Percentiles rank a stretch among this genome's conserved stretches.
These are phyloP conservation scores for Coemansia asiatica DNA, from an alignment of 192 early-diverging fungal genomes.

Conservation along the genomic window DNA sequence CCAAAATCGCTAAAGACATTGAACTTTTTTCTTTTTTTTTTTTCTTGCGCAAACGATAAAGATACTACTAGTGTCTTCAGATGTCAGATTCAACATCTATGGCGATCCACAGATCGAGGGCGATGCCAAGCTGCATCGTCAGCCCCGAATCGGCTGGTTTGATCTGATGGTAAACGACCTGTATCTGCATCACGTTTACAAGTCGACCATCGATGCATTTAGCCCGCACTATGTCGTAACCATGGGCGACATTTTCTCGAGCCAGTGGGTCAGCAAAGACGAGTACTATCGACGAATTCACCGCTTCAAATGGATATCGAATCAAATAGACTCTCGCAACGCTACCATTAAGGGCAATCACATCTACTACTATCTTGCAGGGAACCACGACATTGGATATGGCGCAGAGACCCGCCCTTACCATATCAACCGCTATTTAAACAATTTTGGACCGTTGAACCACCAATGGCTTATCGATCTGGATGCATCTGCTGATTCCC, in stretches of 20 bases:
- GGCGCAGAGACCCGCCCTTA: slow-evolving; percentile 57
- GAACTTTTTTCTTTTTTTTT: not conserved
- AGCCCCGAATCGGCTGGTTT: slow-evolving; percentile 55
- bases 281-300: slow-evolving; percentile 60
- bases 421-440: slow-evolving; percentile 56
- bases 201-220: slow-evolving; percentile 51
- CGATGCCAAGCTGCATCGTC: slow-evolving; percentile 59
- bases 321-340: slow-evolving; percentile 31
- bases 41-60: not conserved
- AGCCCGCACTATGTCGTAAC: slow-evolving; percentile 58
- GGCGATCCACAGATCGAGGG: slow-evolving; percentile 73
- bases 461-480: slow-evolving; percentile 25
- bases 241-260: slow-evolving; percentile 68
- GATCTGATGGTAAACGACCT: slow-evolving; percentile 63
- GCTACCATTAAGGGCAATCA: slow-evolving; percentile 10
- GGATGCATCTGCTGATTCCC: no score
- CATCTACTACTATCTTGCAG: slow-evolving; percentile 56
- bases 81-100: slow-evolving; percentile 59
- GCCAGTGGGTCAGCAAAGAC: slow-evolving; percentile 59
- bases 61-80: slow-evolving; percentile 20
- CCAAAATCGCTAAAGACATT: no score
- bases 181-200: slow-evolving; percentile 60
- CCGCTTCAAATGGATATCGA: slow-evolving; percentile 61
- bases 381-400: slow-evolving; percentile 72
- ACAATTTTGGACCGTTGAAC: slow-evolving; percentile 61